Evolutionary conservation across 345 rosid species (phyloP), one percentile per base, ranked within the genome.

Genomic region (Luvunga scandens): DNA sequence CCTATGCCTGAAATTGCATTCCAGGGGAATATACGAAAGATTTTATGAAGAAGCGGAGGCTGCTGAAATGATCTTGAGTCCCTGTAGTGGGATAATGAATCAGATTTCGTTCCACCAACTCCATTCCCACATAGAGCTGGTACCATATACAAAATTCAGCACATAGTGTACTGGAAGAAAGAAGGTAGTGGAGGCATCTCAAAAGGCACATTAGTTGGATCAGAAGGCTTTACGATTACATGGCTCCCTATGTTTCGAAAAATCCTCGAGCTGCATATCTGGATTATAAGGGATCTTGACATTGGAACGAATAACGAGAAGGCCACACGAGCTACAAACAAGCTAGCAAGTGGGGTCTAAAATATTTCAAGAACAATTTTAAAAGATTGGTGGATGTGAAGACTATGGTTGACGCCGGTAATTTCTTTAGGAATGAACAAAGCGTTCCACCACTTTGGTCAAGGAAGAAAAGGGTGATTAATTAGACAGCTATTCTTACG

Each of bases 391-490:
- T 88, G 61, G 73, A 33, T 39, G 78, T 88, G 72, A 91, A 92
- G 82, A 68, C 92, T 4, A 77, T 31, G 57, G 83, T 91, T 71
- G 97, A 90, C 76, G 94, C 90, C 4, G 73, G 48, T 0, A 89
- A 91, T 60, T 86, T 91, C 81, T 91, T 91, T 56, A 79, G 90
- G 56, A 85, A 89, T 57, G 97, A 91, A 31, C 97, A 91, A 81
- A 91, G 92, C 42, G 79, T 92, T 27, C 97, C 95, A 5, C 81
- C 85, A 4, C 81, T 82, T 55, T 82, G 80, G 25, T 31, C 68
- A 6, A 36, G 53, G 7, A 34, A 38, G 53, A 67, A n/a, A 34
- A 39, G 25, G 48, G 45, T 13, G 50, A 45, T 45, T 45, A 45
- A 45, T 45, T 34, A 14, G 50, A 45, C 50, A 12, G 50, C 18